phyloP scores from a whole-genome alignment of 768 basidiomycete genomes.

The Russula sp. region DNA sequence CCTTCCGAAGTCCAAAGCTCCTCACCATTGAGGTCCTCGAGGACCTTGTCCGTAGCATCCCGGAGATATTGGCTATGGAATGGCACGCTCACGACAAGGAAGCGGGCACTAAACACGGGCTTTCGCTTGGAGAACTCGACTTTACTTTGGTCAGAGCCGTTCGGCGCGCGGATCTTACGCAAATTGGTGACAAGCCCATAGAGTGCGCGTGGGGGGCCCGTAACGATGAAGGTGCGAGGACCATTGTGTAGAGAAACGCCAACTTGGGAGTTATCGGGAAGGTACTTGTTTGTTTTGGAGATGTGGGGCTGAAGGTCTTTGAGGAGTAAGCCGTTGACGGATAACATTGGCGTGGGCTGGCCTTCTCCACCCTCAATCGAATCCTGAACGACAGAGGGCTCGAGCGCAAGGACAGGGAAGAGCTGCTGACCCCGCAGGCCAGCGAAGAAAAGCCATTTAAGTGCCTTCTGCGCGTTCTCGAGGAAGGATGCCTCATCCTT shows the following conservation, averaged over 20 bases:
- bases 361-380: conserved; percentile 91
- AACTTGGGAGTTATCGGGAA: conserved; percentile 71
- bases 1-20: conserved; percentile 70
- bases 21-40: conserved; percentile 68
- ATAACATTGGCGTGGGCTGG: conserved; percentile 87
- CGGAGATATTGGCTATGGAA: conserved; percentile 88
- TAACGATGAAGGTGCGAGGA: conserved; percentile 84
- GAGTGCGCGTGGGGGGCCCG: conserved; percentile 84
- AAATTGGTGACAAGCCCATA: conserved; percentile 90
- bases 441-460: conserved; percentile 90
- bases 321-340: conserved; percentile 72
- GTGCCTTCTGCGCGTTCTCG: conserved; percentile 70
- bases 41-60: conserved; percentile 64
- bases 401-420: conserved; percentile 87
- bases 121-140: conserved; percentile 91
- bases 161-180: conserved; percentile 82
- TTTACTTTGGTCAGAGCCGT: conserved; percentile 90
- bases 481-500: conserved; percentile 66
- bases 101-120: conserved; percentile 85
- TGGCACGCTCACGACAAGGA: conserved; percentile 92
- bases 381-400: conserved; percentile 82
- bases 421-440: conserved; percentile 90
- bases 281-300: conserved; percentile 78
- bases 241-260: conserved; percentile 91
- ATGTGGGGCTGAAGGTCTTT: conserved; percentile 78